Percentiles rank a stretch among this genome's conserved stretches.
These are phyloP conservation scores for Agaricus bisporus DNA, from an alignment of 768 basidiomycete species.

Conservation along the genomic window DNA sequence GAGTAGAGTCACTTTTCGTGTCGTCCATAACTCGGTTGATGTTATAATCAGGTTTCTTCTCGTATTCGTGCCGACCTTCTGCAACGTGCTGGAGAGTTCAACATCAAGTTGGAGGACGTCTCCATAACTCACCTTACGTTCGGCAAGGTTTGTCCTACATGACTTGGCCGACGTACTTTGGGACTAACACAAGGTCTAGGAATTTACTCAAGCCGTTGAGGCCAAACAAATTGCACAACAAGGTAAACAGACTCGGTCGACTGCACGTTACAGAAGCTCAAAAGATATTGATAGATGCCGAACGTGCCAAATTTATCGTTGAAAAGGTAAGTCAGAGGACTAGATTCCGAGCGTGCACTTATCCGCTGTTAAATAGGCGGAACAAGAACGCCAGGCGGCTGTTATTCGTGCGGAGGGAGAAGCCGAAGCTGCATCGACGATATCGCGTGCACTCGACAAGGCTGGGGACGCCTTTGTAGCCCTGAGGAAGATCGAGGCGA, in stretches of 20 bases:
- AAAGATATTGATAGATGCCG: slow-evolving; percentile 62
- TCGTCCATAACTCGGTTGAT: background rate
- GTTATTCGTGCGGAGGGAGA: slow-evolving; percentile 98
- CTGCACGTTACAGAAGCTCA: slow-evolving; percentile 2
- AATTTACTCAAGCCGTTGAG: slow-evolving; percentile 98
- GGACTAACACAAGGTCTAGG: slow-evolving; percentile 35
- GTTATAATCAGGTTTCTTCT: slow-evolving; percentile 63
- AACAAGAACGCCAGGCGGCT: slow-evolving; percentile 98
- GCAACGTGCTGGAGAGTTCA: slow-evolving; percentile 92
- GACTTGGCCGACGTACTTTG: background rate
- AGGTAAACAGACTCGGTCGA: slow-evolving; percentile 39
- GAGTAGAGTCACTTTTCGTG: slow-evolving; percentile 22
- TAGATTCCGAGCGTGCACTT: slow-evolving; percentile 2
- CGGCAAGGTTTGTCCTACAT: slow-evolving; percentile 53
- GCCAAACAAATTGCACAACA: slow-evolving; percentile 99
- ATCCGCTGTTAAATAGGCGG: slow-evolving; percentile 53
- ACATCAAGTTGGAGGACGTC: slow-evolving; percentile 93
- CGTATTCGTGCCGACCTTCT: slow-evolving; percentile 89
- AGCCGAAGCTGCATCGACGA: slow-evolving; percentile 93
- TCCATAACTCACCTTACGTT: slow-evolving; percentile 92
- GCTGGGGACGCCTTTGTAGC: slow-evolving; percentile 96
- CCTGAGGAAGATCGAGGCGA: slow-evolving; percentile 94
- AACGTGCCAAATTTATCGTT: slow-evolving; percentile 98
- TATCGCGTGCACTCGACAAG: slow-evolving; percentile 84
- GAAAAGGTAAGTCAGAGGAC: slow-evolving; percentile 64